Base-by-base conservation (phyloP, 1,284 basidiomycete species). In the Rhodotorula sp. region DNA sequence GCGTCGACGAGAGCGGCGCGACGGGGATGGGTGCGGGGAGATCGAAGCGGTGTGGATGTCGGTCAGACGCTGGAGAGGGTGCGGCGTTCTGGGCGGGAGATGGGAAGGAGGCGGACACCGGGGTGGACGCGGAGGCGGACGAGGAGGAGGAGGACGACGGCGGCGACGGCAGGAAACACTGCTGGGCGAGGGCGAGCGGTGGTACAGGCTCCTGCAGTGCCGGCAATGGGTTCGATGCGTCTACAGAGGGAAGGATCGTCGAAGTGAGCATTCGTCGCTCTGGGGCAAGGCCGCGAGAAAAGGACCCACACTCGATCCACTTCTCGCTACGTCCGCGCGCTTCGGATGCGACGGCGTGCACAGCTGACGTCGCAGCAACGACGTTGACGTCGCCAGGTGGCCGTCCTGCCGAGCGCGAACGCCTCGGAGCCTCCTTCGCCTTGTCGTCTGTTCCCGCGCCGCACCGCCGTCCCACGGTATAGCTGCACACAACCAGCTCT, bases 401-500 rank as follows among this genome's bases (percentile, higher is more conserved):
- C 46, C 44, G 46, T 20, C 19, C 44, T 8, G 10, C 9, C 39
- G 39, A 44, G 39, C 39, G 39, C 13, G 39, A 15, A 44, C 39
- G 39, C 39, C 11, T 44, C 39, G 39, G 39, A 44, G 39, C 11
- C 39, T 44, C 39, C 39, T 44, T 44, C 39, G 11, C 39, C 39
- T 44, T 19, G 13, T 46, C 9, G 27, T 46, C 36, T 46, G 55
- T 27, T 15, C 44, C 57, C 6, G 48, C 36, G 8, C 56, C 56
- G 58, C 64, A 59, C 52, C 52, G 36, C 39, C 44, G 22, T 11
- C 52, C 51, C 24, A 22, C 32, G 6, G n/a, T 24, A 58, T 64
- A 68, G 10, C 20, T 39, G 46, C 67, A 68, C 15, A 52, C 17
- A 30, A 68, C 51, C 19, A 20, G 22, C 6, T 32, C 20, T 5